Evolutionary conservation across 768 basidiomycete species (phyloP), one percentile per base, ranked within the genome.

Genomic region (Fomitopsis serialis): DNA sequence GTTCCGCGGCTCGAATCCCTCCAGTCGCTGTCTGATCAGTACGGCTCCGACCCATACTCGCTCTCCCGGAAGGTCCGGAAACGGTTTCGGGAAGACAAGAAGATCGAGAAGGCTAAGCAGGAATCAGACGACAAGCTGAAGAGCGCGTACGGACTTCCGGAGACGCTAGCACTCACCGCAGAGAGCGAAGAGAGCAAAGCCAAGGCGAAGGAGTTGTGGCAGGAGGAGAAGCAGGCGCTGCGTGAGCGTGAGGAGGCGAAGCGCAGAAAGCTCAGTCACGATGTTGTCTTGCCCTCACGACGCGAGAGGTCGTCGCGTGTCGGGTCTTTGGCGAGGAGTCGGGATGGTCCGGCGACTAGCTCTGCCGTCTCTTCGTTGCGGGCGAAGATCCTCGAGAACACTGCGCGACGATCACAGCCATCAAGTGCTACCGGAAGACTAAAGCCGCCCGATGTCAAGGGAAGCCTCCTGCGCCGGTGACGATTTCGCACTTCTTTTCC

Each of bases 31-130:
- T 92, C 93, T 22, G 85, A 91, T 57, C 84, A 82, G 36, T 84
- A 83, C 61, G 89, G 90, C 59, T 69, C 82, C 2, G 97, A 99
- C 70, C 97, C 97, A 0, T 98, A 96, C 62, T 56, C 78, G 1
- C 80, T 92, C 17, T 95, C 92, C 2, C 65, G 72, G 13, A 83
- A 82, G 60, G 77, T 86, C 1, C 82, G 97, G 40, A 87, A 87
- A 61, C 79, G 80, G 19, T 97, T 98, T 65, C 82, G 97, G 3
- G 81, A 84, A 55, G 88, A 89, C 56, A 99, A 98, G 74, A 90
- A 87, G 70, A 68, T 87, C 0, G 84, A 89, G 45, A 74, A 82
- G 61, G 79, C 76, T 52, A 87, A 87, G 59, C 76, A 81, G 58
- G 75, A 74, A 21, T 78, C 76, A 12, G 95, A 98, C 61, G 85